Conservation (phyloP, 1,284 basidiomycete genomes). For the Tranzscheliella williamsii region DNA sequence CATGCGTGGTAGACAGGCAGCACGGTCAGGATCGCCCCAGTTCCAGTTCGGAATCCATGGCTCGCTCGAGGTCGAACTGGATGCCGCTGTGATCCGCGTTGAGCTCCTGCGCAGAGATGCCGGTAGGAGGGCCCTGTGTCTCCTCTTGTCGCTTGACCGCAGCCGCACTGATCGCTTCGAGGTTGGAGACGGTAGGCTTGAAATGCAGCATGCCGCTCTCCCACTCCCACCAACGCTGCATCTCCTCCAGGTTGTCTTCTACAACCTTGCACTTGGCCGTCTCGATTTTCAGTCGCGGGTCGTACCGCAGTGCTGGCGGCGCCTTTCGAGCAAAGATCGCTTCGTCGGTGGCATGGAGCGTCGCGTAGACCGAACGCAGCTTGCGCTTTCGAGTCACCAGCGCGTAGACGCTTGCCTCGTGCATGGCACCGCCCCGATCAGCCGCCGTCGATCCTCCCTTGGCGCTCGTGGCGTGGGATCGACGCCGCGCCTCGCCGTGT, state of each 20-base stretch:
- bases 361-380: slow-evolving; percentile 35
- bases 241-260: slow-evolving; percentile 37
- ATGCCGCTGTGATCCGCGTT: slow-evolving; percentile 37
- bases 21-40: no score
- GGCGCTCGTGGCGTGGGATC: slow-evolving; percentile 26
- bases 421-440: slow-evolving; percentile 5
- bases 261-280: slow-evolving; percentile 30
- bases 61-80: slow-evolving; percentile 26
- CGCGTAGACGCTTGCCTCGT: slow-evolving; percentile 32
- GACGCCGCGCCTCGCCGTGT: slow-evolving; percentile 24
- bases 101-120: slow-evolving; percentile 28
- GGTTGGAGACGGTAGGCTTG: slow-evolving; percentile 37
- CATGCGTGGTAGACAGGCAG: no score
- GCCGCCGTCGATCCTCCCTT: not conserved
- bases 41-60: slow-evolving; percentile 36
- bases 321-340: slow-evolving; percentile 40
- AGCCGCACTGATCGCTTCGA: slow-evolving; percentile 29
- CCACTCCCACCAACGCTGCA: slow-evolving; percentile 45
- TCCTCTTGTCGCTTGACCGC: slow-evolving; percentile 12
- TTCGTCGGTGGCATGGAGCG: slow-evolving; percentile 32
- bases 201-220: slow-evolving; percentile 35
- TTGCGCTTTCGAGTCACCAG: slow-evolving; percentile 38
- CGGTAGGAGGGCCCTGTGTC: slow-evolving; percentile 13
- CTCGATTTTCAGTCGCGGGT: slow-evolving; percentile 31
- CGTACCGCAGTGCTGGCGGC: slow-evolving; percentile 24